Evolutionary conservation across 768 basidiomycete genomes (phyloP).

Genomic region (Macrocybe gigantea): DNA sequence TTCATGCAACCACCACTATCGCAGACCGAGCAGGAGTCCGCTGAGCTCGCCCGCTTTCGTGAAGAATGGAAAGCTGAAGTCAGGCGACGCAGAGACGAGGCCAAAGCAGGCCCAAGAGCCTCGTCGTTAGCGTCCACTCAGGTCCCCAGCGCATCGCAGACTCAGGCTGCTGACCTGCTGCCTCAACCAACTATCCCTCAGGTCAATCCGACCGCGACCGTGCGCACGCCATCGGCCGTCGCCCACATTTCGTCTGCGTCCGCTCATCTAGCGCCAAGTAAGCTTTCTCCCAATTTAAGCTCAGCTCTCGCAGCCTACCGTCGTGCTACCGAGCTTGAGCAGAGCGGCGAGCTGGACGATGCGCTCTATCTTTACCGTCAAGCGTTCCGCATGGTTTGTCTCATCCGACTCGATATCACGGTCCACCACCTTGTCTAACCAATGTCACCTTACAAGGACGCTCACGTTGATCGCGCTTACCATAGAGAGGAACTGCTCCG

Average conservation of each 20-base stretch:
- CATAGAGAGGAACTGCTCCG: conserved; percentile 46
- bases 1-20: conserved; percentile 14
- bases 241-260: conserved; percentile 16
- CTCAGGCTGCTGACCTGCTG: background rate
- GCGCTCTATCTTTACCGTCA: conserved; percentile 73
- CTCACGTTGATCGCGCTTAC: conserved; percentile 72
- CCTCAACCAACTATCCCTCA: background rate
- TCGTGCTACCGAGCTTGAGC: conserved; percentile 68
- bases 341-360: conserved; percentile 66
- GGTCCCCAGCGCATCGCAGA: no score
- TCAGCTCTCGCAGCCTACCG: conserved; percentile 63
- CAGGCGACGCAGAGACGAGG: conserved; percentile 24
- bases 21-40: conserved; percentile 35
- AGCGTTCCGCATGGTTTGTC: conserved; percentile 59
- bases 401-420: background rate
- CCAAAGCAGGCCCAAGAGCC: background rate
- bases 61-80: conserved; percentile 72
- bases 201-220: conserved; percentile 8
- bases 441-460: conserved; percentile 29
- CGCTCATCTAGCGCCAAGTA: conserved; percentile 14
- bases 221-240: conserved; percentile 12
- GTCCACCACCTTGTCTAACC: conserved; percentile 2
- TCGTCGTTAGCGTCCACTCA: no score
- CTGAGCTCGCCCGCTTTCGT: conserved; percentile 66
- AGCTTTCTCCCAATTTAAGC: conserved; percentile 29